Base-by-base conservation (phyloP, 164 flowering plant genomes). In the Malania oleifera region DNA sequence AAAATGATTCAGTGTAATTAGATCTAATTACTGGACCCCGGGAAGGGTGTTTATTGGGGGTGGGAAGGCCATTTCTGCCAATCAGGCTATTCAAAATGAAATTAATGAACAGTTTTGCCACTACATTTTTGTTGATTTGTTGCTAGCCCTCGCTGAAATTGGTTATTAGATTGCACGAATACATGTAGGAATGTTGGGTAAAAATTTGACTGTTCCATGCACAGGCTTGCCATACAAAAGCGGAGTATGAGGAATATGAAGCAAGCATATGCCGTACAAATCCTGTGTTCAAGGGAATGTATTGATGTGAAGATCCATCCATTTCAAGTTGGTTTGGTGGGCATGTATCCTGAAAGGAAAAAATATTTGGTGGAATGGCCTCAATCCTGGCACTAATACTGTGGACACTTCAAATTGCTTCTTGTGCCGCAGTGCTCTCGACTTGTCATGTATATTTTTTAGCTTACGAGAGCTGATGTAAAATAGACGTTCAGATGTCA, bases 191-290 rank as follows among this genome's bases (percentile, higher is more conserved):
- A 49, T 1, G 7, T 24, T 22, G 1, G 15, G 3, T 49, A 24
- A 2, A 17, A 15, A 1, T 19, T 52, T 52, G 18, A n/a, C 38
- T 15, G 2, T 31, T 40, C 38, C 25, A 15, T 27, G 45, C 29
- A 51, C 84, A 95, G 98, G 96, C 97, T 54, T 89, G 99, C 72
- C 96, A 91, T 74, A 91, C 98, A 47, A 95, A 95, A 79, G 97
- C 84, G 50, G 99, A 95, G 64, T 95, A 95, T 23, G 99, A 95
- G 69, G 99, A 95, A 73, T 76, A 82, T 52, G 99, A 98, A 49
- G 97, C 98, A 39, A 95, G 96, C 73, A 85, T 95, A 65, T 95
- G 99, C 70, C 86, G 99, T 0, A 83, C 96, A 34, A 95, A 90
- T 73, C 97, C 97, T 51, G 89, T 95, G 59, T 95, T 88, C 76